Conservation (phyloP, 257 asterid species). For the Solanum megistacrolobum region DNA sequence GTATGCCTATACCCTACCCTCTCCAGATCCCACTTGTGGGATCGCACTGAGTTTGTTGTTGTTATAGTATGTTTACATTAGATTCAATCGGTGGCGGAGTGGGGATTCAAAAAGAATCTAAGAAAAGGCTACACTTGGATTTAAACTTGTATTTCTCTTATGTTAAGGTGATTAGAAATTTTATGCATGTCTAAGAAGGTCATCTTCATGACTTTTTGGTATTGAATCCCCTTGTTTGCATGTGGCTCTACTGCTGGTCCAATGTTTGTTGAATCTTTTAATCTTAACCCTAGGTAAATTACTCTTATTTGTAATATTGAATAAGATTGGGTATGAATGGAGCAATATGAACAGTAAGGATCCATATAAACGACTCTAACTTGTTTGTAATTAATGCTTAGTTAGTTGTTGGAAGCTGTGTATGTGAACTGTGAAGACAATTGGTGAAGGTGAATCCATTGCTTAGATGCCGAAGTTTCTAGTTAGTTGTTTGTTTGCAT, state of each 20-base stretch:
- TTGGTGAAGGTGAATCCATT: not conserved
- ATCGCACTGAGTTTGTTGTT: not conserved
- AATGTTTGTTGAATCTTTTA: not conserved
- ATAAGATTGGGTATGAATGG: not conserved
- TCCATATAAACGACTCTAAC: not conserved
- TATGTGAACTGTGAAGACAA: not conserved
- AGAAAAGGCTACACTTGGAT: not conserved
- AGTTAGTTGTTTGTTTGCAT: not conserved
- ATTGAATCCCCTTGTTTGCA: not conserved
- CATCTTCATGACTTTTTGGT: not conserved
- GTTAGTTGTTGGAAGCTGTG: not conserved
- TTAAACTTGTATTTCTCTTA: not conserved
- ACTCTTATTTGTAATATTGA: not conserved
- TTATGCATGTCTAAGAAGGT: not conserved
- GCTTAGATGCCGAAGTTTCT: not conserved
- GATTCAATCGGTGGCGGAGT: not conserved
- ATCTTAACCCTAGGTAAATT: not conserved
- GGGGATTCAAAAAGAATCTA: not conserved
- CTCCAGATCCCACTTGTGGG: not conserved
- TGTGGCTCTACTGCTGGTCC: not conserved
- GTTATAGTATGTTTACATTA: not conserved
- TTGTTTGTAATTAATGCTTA: not conserved
- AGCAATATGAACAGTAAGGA: not conserved
- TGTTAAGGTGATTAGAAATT: not conserved
- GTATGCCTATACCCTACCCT: not conserved